Percentiles rank a stretch among this genome's conserved stretches.
phyloP scores from a whole-genome alignment of 768 basidiomycete species.

The Antrodiella citrinella region DNA sequence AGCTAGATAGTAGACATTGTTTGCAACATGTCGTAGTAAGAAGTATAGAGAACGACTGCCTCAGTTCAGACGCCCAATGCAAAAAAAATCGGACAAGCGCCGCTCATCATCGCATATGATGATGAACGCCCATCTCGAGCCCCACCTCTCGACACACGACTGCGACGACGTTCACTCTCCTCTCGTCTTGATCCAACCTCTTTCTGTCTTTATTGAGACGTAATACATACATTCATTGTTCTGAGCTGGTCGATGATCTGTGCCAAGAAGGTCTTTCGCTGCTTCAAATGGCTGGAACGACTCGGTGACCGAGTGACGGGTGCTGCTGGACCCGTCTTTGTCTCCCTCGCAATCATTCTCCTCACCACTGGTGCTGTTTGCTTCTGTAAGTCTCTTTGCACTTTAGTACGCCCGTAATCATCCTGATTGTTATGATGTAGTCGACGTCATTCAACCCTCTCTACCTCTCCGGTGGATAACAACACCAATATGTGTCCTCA shows the following conservation, averaged over 20 bases:
- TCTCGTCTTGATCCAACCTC: neutral
- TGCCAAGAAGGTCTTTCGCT: conserved; percentile 38
- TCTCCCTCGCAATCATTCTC: conserved; percentile 69
- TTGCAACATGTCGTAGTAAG: no score
- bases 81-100: no score
- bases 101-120: neutral
- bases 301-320: conserved; percentile 76
- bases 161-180: neutral
- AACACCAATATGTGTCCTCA: conserved; percentile 63
- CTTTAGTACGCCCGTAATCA: conserved; percentile 13
- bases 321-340: conserved; percentile 86
- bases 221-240: neutral
- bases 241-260: conserved; percentile 12
- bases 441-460: conserved; percentile 68
- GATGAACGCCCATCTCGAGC: neutral
- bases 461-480: conserved; percentile 52
- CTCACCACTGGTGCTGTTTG: conserved; percentile 59
- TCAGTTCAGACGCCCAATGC: no score
- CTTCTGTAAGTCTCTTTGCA: conserved; percentile 90
- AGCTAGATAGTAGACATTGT: no score
- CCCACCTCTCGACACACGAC: neutral
- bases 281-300: conserved; percentile 63
- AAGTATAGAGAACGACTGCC: no score
- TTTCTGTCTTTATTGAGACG: neutral
- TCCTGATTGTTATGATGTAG: conserved; percentile 30